These are phyloP conservation scores for Gymnopus androsaceus DNA, from an alignment of 1,284 basidiomycete species.

Conservation along the genomic window DNA sequence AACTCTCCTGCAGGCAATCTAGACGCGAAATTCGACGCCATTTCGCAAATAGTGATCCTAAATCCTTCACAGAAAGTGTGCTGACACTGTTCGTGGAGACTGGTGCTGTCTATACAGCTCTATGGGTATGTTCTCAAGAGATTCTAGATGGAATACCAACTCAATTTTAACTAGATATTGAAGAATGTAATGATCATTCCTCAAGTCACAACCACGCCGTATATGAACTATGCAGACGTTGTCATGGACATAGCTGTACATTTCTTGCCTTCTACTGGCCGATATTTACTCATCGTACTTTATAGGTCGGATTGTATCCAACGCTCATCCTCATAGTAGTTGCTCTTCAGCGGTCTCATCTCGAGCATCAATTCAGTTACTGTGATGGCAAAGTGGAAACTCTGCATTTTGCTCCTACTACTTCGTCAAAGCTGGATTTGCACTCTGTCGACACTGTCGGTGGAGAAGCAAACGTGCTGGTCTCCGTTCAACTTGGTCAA, in stretches of 20 bases:
- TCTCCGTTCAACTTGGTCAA: no score
- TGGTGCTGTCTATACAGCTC: conserved; percentile 10
- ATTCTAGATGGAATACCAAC: neutral
- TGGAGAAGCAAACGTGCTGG: no score
- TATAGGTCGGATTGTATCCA: neutral
- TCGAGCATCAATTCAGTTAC: neutral
- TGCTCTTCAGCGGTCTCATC: neutral
- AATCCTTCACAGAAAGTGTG: conserved; percentile 12
- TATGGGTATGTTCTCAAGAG: conserved; percentile 13
- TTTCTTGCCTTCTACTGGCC: no score
- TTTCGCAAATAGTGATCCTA: neutral
- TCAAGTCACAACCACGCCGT: neutral
- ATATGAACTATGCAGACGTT: conserved; percentile 12
- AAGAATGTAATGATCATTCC: conserved; percentile 19
- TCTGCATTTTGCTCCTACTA: no score
- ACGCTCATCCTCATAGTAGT: neutral
- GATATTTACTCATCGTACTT: no score
- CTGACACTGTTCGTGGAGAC: conserved; percentile 16
- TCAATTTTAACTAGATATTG: conserved; percentile 9
- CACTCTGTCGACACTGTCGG: no score
- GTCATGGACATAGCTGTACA: conserved; percentile 7
- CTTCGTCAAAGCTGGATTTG: no score
- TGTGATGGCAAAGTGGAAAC: no score
- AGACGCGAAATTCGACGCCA: conserved; percentile 8
- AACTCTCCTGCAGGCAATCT: conserved; percentile 3